Base-by-base conservation (phyloP, 345 rosid genomes). In the Citropsis articulata region DNA sequence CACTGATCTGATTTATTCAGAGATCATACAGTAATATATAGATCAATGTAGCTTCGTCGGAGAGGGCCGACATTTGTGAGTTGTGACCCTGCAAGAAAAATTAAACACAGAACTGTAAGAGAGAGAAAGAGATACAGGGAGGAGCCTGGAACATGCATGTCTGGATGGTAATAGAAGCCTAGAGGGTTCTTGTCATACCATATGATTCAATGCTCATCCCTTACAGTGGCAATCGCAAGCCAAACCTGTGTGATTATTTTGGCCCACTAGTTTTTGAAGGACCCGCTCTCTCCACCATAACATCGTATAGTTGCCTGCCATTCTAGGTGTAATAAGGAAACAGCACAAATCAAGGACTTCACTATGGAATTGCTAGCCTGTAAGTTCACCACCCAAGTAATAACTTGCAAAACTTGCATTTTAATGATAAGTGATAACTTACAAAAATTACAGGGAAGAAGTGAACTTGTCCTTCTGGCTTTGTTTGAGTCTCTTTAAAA, bases 401-500 rank as follows among this genome's bases (percentile, higher is more conserved):
- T 28, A 27, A 36, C 27, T 71, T 71, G 18, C 50, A 45, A 45
- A 71, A 71, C 13, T 28, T 28, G 13, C 14, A 45, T 50, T 50
- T 70, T 12, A 48, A 9, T 16, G 28, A 35, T 57, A 22, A 64
- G n/a, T 65, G 40, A 18, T 33, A 27, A 85, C 96, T 90, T 82
- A 91, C 96, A 80, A 91, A 91, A 72, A 91, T 90, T 7, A 91
- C 92, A 4, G 93, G 96, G 81, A 90, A 90, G 87, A 91, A 91
- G 85, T 91, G 96, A 77, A 90, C 86, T 91, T 91, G 96, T 81
- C 96, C 96, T 85, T 91, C 89, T 18, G 92, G 92, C 76, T 90
- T 90, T 64, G 96, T 90, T 77, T 91, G 96, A 6, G 82, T 87
- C 84, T 91, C 96, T 70, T 91, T 91, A 78, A 90, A 91, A 79